These are phyloP conservation scores for Globisporangium takayamanum DNA, from an alignment of 352 stramenopile genomes.

Conservation along the genomic window DNA sequence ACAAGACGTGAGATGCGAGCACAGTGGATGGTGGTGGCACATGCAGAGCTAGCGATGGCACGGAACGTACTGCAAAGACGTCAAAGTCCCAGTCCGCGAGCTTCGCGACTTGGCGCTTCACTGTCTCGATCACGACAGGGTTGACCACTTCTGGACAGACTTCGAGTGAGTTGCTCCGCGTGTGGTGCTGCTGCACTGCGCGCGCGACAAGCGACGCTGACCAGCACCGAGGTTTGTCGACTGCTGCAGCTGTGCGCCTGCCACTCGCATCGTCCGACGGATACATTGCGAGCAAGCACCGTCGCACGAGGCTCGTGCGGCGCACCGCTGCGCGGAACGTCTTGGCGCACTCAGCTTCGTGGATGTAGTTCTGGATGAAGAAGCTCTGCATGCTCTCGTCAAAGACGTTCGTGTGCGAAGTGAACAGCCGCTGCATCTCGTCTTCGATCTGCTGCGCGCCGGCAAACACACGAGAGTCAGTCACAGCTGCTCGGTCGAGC, in stretches of 20 bases:
- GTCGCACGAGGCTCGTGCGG: conserved; percentile 65
- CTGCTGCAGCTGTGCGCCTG: no score
- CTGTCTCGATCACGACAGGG: conserved; percentile 28
- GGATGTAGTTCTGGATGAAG: conserved; percentile 84
- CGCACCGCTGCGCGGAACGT: conserved; percentile 59
- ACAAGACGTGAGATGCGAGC: background rate
- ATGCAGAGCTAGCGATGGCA: background rate
- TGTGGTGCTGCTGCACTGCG: conserved; percentile 23
- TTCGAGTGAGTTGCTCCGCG: conserved; percentile 30
- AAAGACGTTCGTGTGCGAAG: conserved; percentile 77
- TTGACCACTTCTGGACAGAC: conserved; percentile 53
- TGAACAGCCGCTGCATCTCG: conserved; percentile 66
- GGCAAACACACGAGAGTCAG: no score
- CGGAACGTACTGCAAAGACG: conserved; percentile 41
- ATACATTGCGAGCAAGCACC: conserved; percentile 70
- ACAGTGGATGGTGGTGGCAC: background rate
- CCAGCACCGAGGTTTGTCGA: conserved; percentile 27
- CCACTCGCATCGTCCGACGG: conserved; percentile 24
- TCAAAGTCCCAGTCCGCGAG: conserved; percentile 68
- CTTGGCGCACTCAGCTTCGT: conserved; percentile 63
- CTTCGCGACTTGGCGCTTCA: conserved; percentile 48
- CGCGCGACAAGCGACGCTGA: conserved; percentile 23
- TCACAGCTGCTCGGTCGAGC: no score
- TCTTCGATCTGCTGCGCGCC: conserved; percentile 31
- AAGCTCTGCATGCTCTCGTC: conserved; percentile 82